A percentile compares a stretch with the other conserved stretches of the same genome.
phyloP scores from a whole-genome alignment of 169 alveolate genomes.

The Amoebophrya sp. region DNA sequence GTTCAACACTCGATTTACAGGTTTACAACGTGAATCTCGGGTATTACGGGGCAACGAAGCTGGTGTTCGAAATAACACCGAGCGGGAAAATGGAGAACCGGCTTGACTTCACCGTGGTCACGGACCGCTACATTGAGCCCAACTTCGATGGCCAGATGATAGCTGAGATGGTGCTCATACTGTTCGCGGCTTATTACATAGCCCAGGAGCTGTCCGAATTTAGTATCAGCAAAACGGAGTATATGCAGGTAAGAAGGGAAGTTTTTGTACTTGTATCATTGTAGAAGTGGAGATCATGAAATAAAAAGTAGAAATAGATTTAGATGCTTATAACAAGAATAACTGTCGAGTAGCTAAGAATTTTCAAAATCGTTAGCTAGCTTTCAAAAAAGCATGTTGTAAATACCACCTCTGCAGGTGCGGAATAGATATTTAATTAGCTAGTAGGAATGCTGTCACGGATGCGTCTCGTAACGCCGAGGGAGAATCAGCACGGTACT shows the following conservation, averaged over 20 bases:
- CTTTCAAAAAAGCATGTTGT: too few relatives aligned
- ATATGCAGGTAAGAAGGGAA: not conserved
- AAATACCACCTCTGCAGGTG: too few relatives aligned
- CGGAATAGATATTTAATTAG: too few relatives aligned
- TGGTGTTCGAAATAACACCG: conserved; percentile 27
- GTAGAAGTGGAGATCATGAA: too few relatives aligned
- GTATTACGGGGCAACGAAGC: conserved; percentile 24
- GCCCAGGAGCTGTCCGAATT: conserved; percentile 27
- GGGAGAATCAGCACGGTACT: too few relatives aligned
- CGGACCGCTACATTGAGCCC: not conserved
- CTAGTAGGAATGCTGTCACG: too few relatives aligned
- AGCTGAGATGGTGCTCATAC: conserved; percentile 8
- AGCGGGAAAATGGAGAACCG: not conserved
- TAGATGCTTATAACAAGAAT: too few relatives aligned
- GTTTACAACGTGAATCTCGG: conserved; percentile 29
- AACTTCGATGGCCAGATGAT: not conserved
- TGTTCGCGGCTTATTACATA: conserved; percentile 30
- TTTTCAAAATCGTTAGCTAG: too few relatives aligned
- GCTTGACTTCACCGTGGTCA: not conserved
- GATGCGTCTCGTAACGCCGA: too few relatives aligned
- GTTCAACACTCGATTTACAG: not conserved
- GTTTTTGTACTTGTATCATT: too few relatives aligned
- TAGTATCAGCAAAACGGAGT: not conserved
- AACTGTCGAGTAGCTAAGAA: too few relatives aligned
- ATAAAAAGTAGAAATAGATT: too few relatives aligned